These are phyloP conservation scores for Camellia granthamiana DNA, from an alignment of 148 eudicot species.

Conservation along the genomic window DNA sequence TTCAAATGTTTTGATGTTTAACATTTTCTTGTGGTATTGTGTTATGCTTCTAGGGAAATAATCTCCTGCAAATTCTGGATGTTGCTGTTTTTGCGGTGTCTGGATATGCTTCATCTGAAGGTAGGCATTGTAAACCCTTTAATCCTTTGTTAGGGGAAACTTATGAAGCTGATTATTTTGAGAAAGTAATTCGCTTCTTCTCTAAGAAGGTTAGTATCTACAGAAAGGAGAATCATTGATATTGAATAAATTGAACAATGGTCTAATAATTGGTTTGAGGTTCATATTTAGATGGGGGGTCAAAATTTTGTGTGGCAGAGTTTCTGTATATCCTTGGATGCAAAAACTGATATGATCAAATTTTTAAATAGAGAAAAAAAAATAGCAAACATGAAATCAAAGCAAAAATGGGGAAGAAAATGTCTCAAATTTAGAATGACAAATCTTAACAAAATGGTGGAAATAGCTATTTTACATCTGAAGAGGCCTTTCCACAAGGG, in stretches of 20 bases:
- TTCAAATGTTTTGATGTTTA: background rate
- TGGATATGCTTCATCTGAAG: conserved; percentile 94
- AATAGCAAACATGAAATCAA: background rate
- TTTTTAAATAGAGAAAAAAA: background rate
- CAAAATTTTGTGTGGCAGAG: background rate
- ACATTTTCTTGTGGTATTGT: conserved; percentile 10
- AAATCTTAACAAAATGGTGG: background rate
- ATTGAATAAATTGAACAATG: background rate
- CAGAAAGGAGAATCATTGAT: background rate
- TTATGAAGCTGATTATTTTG: conserved; percentile 95
- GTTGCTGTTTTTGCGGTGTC: conserved; percentile 93
- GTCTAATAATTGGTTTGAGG: background rate
- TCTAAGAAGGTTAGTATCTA: conserved; percentile 71
- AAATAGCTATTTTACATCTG: too few relatives aligned
- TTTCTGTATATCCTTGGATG: background rate
- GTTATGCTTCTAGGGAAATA: conserved; percentile 60
- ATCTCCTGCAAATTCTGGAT: conserved; percentile 66
- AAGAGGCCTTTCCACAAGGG: background rate
- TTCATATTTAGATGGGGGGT: background rate
- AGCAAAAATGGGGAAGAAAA: background rate
- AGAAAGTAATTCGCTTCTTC: conserved; percentile 81
- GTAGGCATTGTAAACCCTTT: conserved; percentile 89
- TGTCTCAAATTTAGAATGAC: background rate
- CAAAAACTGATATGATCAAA: background rate
- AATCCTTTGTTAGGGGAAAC: conserved; percentile 98